A percentile compares a stretch with the other conserved stretches of the same genome.
Evolutionary conservation across 2,329 filamentous ascomycete species (phyloP).

Genomic region (Colletotrichum phormii): DNA sequence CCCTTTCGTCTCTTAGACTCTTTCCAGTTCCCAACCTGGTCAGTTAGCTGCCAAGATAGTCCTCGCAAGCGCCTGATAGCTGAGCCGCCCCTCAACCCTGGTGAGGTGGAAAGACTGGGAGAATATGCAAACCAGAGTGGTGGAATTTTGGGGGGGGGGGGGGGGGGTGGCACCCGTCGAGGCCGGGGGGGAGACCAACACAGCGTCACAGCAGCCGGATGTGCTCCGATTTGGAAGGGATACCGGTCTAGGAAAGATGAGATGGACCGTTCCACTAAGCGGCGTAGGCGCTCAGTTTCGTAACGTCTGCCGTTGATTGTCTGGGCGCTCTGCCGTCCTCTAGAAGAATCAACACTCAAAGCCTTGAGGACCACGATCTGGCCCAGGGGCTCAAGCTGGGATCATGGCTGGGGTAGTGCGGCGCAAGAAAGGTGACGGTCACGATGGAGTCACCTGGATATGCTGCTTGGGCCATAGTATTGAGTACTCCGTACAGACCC

Average conservation of each 20-base stretch:
- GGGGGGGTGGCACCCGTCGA: conserved; percentile 23
- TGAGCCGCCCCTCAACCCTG: conserved; percentile 18
- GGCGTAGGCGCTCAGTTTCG: conserved; percentile 1
- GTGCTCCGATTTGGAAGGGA: conserved; percentile 30
- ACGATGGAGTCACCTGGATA: conserved; percentile 5
- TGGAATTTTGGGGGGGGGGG: no score
- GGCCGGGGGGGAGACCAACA: conserved; percentile 16
- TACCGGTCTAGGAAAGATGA: conserved; percentile 27
- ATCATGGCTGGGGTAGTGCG: conserved; percentile 8
- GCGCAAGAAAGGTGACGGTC: conserved; percentile 21
- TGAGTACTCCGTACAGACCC: background rate
- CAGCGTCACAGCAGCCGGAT: conserved; percentile 7
- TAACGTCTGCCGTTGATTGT: background rate
- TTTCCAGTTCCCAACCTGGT: background rate
- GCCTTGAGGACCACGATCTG: conserved; percentile 3
- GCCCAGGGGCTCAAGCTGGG: conserved; percentile 11
- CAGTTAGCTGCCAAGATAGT: background rate
- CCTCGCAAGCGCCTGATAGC: background rate
- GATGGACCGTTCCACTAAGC: conserved; percentile 10
- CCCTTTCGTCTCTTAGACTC: background rate
- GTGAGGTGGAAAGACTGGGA: background rate
- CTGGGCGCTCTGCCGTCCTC: conserved; percentile 6
- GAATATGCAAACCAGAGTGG: no score
- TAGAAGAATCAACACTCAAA: background rate
- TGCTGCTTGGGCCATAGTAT: no score